Evolutionary conservation across 805 yeast species (phyloP), one percentile per base, ranked within the genome.

Genomic region (Pichia thaimueangensis): DNA sequence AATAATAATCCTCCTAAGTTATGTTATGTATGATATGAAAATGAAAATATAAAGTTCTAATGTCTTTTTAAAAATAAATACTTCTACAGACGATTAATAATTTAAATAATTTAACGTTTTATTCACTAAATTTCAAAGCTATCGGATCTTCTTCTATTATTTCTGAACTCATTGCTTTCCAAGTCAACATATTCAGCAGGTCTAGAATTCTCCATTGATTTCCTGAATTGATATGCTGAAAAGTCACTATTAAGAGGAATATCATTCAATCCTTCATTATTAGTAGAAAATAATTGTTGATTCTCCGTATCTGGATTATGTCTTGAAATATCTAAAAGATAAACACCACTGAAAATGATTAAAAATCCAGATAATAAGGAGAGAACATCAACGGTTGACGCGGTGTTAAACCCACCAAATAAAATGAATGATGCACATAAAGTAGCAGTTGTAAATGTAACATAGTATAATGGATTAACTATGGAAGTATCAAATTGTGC

Each of bases 401-500:
- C 69, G 33, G 95, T 86, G 64, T 86, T 86, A 70, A 88, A 87
- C 13, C 95, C 95, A 54, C 80, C 73, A 65, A 87, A 88, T 41
- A 87, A 67, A 47, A 88, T 81, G 60, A 88, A 88, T 28, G 94
- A 86, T 1, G 96, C 96, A 42, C 76, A 71, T 54, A 87, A 70
- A 0, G 96, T 88, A 39, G 84, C 86, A 0, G 96, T 86, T 30
- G 96, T 87, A 67, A 87, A 88, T 1, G 95, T 80, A 42, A 87
- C 96, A 57, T 88, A 87, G 66, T 87, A 87, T 47, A 87, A 69
- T 25, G 96, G 96, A 62, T 87, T 87, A 43, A 87, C 96, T 52
- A 87, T 85, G 0, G 94, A 84, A 6, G 96, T 87, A 60, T 88
- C 96, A 55, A 87, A 87, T 62, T 86, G 95, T 54, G 89, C 96